Evolutionary conservation across 306 rosid genomes (phyloP), one percentile per base, ranked within the genome.

Genomic region (Prunus armeniaca): DNA sequence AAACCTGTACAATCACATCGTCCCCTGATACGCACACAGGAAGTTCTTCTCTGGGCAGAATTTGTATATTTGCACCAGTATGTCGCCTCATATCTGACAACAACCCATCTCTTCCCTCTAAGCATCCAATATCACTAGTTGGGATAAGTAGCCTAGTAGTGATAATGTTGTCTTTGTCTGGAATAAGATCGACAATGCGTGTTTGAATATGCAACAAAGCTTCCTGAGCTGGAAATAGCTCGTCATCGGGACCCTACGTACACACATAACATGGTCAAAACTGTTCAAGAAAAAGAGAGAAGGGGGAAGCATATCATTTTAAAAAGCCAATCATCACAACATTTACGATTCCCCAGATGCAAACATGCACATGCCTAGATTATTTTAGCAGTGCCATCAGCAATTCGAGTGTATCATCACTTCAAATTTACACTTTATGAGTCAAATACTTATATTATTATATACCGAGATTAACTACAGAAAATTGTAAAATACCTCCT

Each of bases 221-320:
- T 85, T 96, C 99, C 86, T 96, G 99, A 70, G 99, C 99, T 65
- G 99, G 99, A 87, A 96, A 96, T 72, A 96, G 85, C 89, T 86
- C 91, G 69, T 96, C 96, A 81, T 96, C 96, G 61, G 99, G 99
- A 74, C 91, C 98, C 99, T 95, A 69, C 3, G 34, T 9, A 41
- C 19, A 24, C 19, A 34, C 12, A 76, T n/a, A 12, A 67, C 15
- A 47, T 32, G 20, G 67, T 63, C 45, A 63, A 63, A 27, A 25
- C 17, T n/a, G 2, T 60, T 5, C 18, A 6, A 60, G 43, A 71
- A 66, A 50, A 47, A 38, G 54, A 10, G 20, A 56, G 4, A 34
- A 34, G 32, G 13, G 32, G 24, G 22, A 18, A 4, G 67, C 27
- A 24, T 24, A 60, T 28, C 34, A 25, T 25, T 7, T 60, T 15